Percentiles rank a stretch among this genome's conserved stretches.
These are phyloP conservation scores for Fusarium sp. DNA, from an alignment of 2,329 filamentous ascomycete species.

Conservation along the genomic window DNA sequence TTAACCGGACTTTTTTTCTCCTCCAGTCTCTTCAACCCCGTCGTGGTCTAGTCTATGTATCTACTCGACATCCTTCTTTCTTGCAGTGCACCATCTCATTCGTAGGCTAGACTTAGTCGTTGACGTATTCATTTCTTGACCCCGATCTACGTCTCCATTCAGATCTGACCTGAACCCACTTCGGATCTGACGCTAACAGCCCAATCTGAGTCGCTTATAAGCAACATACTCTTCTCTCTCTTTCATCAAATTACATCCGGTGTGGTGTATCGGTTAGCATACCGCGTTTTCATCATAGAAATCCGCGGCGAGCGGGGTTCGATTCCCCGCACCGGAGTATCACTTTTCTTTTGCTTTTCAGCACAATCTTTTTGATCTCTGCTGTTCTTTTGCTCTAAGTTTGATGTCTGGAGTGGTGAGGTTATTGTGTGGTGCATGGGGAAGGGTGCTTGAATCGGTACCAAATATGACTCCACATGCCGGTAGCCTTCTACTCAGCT, in stretches of 20 bases:
- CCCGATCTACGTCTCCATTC: background rate
- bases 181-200: background rate
- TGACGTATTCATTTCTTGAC: background rate
- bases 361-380: background rate
- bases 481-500: background rate
- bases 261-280: slow-evolving; percentile 36
- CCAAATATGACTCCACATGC: background rate
- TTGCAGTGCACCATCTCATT: background rate
- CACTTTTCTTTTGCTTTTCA: background rate
- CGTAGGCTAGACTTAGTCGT: background rate
- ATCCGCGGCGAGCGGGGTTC: slow-evolving; percentile 31
- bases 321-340: slow-evolving; percentile 28
- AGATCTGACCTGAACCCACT: background rate
- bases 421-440: background rate
- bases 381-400: background rate
- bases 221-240: no score
- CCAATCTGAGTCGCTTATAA: background rate
- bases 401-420: no score
- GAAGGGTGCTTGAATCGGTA: no score
- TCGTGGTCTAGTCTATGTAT: background rate
- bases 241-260: slow-evolving; percentile 9
- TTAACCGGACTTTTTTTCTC: background rate
- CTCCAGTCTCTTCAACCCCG: background rate
- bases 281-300: slow-evolving; percentile 20
- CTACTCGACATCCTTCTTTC: background rate